phyloP scores from a whole-genome alignment of 371 early-diverging fungal genomes.

The Haplosporangium sp. region DNA sequence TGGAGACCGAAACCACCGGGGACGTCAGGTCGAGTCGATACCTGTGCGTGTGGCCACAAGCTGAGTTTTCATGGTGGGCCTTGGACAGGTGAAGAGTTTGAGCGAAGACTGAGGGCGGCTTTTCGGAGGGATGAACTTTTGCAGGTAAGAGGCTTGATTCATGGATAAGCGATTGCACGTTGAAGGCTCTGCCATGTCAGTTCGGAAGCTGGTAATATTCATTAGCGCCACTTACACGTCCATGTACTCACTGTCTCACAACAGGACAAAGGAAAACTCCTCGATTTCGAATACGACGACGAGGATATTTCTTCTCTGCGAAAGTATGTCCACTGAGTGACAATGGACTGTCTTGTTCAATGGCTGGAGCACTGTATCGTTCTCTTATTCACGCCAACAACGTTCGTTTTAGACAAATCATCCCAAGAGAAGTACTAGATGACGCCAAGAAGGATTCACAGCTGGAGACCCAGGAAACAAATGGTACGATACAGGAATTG shows the following conservation, averaged over 20 bases:
- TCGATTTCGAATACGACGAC: constrained; percentile 61
- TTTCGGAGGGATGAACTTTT: constrained; percentile 60
- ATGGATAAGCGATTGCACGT: no score
- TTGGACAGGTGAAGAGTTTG: constrained; percentile 58
- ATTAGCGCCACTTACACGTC: constrained; percentile 12
- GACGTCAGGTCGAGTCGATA: constrained; percentile 29
- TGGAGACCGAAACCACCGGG: constrained; percentile 54
- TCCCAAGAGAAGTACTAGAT: constrained; percentile 19
- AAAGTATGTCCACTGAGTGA: constrained; percentile 50
- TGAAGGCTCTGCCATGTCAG: no score
- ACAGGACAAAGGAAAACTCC: constrained; percentile 62
- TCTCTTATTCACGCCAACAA: background rate
- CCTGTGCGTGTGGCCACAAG: constrained; percentile 61
- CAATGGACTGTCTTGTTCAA: background rate
- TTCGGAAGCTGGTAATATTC: no score
- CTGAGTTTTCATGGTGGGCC: constrained; percentile 57
- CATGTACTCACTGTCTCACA: background rate
- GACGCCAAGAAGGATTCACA: constrained; percentile 13
- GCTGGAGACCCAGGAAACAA: background rate
- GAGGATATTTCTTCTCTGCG: constrained; percentile 60
- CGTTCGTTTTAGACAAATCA: constrained; percentile 27
- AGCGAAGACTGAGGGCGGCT: constrained; percentile 60
- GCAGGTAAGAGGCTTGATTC: constrained; percentile 50
- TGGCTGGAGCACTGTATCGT: background rate
- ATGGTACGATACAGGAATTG: constrained; percentile 9